Evolutionary conservation across 2,329 filamentous ascomycete genomes (phyloP).

Genomic region (Stromatinia cepivora): DNA sequence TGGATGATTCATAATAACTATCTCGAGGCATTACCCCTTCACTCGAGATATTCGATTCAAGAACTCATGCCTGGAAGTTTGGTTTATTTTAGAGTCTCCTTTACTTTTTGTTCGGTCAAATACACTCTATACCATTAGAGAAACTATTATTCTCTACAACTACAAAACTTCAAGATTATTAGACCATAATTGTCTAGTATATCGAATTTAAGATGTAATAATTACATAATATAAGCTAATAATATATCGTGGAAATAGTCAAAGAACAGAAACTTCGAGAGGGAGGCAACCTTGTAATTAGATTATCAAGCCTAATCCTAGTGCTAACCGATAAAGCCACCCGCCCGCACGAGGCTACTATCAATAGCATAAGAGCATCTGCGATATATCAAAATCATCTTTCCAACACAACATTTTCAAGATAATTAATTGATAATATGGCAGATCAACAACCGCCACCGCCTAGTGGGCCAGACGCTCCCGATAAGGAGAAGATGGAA

Average conservation of each 20-base stretch:
- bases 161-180: not conserved
- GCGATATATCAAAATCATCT: not conserved
- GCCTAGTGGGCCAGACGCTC: constrained; percentile 47
- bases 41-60: not conserved
- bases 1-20: not conserved
- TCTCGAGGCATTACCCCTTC: not conserved
- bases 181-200: not conserved
- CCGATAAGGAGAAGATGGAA: constrained; percentile 60
- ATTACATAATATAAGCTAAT: not conserved
- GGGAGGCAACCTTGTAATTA: constrained; percentile 1
- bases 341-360: constrained; percentile 25
- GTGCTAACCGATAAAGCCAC: constrained; percentile 23
- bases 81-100: not conserved
- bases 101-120: not conserved
- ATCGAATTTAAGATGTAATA: not conserved
- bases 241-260: too few relatives aligned
- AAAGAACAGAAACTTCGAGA: constrained; percentile 26
- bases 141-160: too few relatives aligned
- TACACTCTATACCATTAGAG: not conserved
- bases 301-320: constrained; percentile 26
- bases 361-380: constrained; percentile 11
- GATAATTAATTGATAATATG: constrained; percentile 29
- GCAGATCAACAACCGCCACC: constrained; percentile 34
- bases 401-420: constrained; percentile 12
- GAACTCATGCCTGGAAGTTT: not conserved